phyloP scores from a whole-genome alignment of 1,139 yeast genomes.

The Entelexis paramagnoliae region DNA sequence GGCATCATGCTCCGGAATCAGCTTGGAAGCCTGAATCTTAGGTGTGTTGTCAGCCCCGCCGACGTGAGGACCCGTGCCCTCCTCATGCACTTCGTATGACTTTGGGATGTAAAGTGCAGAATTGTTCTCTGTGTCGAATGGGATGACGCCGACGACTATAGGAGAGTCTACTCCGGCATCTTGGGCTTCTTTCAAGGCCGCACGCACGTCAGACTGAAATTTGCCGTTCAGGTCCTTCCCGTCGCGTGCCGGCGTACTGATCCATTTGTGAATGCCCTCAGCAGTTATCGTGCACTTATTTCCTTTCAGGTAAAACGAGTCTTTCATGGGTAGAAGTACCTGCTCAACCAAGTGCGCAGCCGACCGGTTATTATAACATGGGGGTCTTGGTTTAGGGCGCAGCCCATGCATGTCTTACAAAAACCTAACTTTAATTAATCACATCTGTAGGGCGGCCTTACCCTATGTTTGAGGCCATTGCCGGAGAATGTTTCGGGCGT shows the following conservation, averaged over 20 bases:
- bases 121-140: constrained; percentile 14
- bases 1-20: constrained; percentile 8
- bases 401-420: not conserved
- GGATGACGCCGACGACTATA: constrained; percentile 17
- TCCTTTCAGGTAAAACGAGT: constrained; percentile 7
- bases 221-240: constrained; percentile 13
- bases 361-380: not conserved
- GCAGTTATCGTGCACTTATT: constrained; percentile 1
- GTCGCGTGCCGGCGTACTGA: constrained; percentile 12
- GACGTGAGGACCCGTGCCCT: not conserved
- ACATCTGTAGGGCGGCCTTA: no score
- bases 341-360: not conserved
- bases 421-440: not conserved
- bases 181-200: constrained; percentile 8
- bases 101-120: constrained; percentile 15
- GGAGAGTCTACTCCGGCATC: constrained; percentile 15
- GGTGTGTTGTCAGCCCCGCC: not conserved
- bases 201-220: constrained; percentile 4
- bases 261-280: constrained; percentile 11
- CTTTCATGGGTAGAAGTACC: not conserved
- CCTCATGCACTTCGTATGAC: constrained; percentile 2
- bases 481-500: no score
- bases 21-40: not conserved
- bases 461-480: no score
- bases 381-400: constrained; percentile 1